Evolutionary conservation across 2,329 filamentous ascomycete genomes (phyloP).

Genomic region (Apiospora rasikravindrae): DNA sequence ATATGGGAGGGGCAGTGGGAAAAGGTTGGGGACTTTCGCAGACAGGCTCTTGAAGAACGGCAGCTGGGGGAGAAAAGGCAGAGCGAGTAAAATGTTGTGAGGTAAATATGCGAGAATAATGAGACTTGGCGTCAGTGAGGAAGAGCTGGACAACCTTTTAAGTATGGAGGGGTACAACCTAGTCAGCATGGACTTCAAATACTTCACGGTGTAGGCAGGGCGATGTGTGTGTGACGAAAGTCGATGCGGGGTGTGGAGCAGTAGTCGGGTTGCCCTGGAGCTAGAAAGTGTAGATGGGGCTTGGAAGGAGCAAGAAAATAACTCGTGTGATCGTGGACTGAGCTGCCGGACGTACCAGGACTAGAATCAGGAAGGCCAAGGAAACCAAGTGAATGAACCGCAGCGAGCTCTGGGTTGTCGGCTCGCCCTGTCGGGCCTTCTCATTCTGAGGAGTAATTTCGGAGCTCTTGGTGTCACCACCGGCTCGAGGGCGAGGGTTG

Average conservation of each 20-base stretch:
- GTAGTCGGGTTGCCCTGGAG: conserved; percentile 21
- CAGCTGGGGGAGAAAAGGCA: conserved; percentile 50
- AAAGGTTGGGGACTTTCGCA: conserved; percentile 63
- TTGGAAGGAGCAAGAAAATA: conserved; percentile 27
- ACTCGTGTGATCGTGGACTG: conserved; percentile 25
- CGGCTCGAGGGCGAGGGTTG: conserved; percentile 11
- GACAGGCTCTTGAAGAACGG: conserved; percentile 49
- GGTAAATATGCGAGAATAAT: conserved; percentile 42
- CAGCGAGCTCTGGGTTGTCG: conserved; percentile 23
- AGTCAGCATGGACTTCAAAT: conserved; percentile 17
- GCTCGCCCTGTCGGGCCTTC: conserved; percentile 24
- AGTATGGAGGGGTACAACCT: conserved; percentile 25
- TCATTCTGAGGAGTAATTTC: conserved; percentile 18
- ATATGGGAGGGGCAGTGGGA: conserved; percentile 58
- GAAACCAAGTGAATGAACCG: conserved; percentile 38
- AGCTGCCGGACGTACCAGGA: conserved; percentile 37
- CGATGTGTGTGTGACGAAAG: conserved; percentile 32
- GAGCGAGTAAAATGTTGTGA: conserved; percentile 41
- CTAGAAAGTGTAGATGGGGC: conserved; percentile 29
- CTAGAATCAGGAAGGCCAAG: conserved; percentile 35
- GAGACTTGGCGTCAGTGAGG: conserved; percentile 55
- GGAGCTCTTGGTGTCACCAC: conserved; percentile 20
- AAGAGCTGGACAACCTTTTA: conserved; percentile 57
- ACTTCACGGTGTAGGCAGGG: background rate
- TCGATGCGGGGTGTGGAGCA: conserved; percentile 24